Base-by-base conservation (phyloP, 345 rosid genomes). In the Anacardium occidentale region DNA sequence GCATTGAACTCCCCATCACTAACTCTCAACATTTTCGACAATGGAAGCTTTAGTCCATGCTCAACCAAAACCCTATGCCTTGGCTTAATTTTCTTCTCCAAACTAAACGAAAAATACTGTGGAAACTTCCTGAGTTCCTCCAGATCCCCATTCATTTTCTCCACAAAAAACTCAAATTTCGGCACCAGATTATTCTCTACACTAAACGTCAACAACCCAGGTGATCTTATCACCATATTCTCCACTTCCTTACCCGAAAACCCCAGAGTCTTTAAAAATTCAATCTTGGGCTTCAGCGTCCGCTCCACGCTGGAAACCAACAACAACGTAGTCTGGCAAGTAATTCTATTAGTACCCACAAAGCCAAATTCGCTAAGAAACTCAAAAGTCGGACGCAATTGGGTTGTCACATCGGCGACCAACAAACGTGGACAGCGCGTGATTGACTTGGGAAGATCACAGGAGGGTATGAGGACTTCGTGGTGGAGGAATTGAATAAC, bases 21-120 rank as follows among this genome's bases (percentile, higher is more conserved):
- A 69, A 88, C 82, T 85, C 64, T 90, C 83, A 94, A 76, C 97
- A 92, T 92, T 66, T 87, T 82, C 20, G 86, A 79, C 82, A 94
- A 71, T 0, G 93, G 89, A 77, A 90, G 77, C 73, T 71, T 71
- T 1, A 90, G 68, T 40, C 93, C 88, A 71, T 77, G 83, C 79
- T 85, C 83, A 26, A 72, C 82, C 78, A 94, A 73, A 87, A 85
- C 78, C 62, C 79, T 78, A 82, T 90, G 88, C 64, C 98, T 82
- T 0, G 96, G 97, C 81, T 79, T 90, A 42, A 94, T 94, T 89
- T 86, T 94, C 78, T 83, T 75, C 76, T 91, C 98, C 77, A 94
- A 85, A 78, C 98, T 94, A 78, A 90, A 94, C 0, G 91, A 87
- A 71, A 94, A 94, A 50, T 79, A 94, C 87, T 90, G 97, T n/a